A percentile compares a stretch with the other conserved stretches of the same genome.
Evolutionary conservation across 169 alveolate genomes (phyloP).

Genomic region (Plasmodium yoelii): DNA sequence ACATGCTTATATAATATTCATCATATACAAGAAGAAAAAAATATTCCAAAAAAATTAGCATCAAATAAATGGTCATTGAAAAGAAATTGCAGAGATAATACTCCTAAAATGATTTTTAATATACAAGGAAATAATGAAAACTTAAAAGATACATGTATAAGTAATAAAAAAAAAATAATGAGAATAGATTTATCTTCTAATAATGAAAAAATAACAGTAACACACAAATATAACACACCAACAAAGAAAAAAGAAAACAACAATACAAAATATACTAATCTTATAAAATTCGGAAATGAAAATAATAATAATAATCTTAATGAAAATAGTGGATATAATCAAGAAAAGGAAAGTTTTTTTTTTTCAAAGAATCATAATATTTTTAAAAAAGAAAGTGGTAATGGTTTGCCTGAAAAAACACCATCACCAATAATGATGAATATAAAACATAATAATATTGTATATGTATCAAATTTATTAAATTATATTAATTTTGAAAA

Average conservation of each 20-base stretch:
- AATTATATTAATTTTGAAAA: constrained; percentile 46
- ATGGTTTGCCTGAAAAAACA: background rate
- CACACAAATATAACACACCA: background rate
- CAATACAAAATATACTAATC: background rate
- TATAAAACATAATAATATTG: constrained; percentile 1
- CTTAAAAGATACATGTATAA: background rate
- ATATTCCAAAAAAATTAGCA: background rate
- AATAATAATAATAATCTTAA: background rate
- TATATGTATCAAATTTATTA: constrained; percentile 37
- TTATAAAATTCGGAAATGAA: background rate
- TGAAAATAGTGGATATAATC: background rate
- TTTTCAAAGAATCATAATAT: background rate
- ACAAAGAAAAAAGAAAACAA: background rate
- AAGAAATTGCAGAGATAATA: constrained; percentile 41
- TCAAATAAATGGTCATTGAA: constrained; percentile 38
- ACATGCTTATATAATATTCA: background rate
- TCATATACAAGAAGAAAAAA: constrained; percentile 11
- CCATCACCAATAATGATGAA: background rate
- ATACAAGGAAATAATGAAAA: constrained; percentile 11
- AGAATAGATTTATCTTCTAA: constrained; percentile 23
- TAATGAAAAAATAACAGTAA: constrained; percentile 18
- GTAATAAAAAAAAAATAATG: constrained; percentile 38
- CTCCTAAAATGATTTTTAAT: constrained; percentile 21
- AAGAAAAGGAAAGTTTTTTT: too few relatives aligned
- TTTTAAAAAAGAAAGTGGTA: background rate